phyloP scores from a whole-genome alignment of 139 green algal genomes.

The Micromonas commoda region DNA sequence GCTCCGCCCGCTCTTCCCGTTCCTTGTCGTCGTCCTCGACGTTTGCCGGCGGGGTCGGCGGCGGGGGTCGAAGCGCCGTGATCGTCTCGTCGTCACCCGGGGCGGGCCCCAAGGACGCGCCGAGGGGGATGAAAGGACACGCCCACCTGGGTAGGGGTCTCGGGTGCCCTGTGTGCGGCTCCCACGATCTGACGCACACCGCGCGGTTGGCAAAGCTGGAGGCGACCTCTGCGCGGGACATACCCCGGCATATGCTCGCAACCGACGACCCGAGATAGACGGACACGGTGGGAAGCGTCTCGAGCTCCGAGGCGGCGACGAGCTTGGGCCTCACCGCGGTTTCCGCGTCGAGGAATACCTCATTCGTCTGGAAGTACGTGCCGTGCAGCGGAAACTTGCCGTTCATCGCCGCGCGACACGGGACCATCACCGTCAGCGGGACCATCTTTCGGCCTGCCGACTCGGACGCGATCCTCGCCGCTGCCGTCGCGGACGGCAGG shows the following conservation, averaged over 20 bases:
- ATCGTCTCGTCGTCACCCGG: neutral
- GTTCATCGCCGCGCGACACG: constrained; percentile 42
- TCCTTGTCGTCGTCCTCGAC: neutral
- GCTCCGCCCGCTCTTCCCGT: neutral
- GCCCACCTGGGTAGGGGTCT: constrained; percentile 2
- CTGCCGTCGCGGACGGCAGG: neutral
- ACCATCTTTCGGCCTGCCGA: neutral
- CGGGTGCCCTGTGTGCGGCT: constrained; percentile 38
- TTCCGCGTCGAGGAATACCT: constrained; percentile 20
- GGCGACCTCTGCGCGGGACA: constrained; percentile 48
- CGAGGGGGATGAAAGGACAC: constrained; percentile 13
- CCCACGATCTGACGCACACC: constrained; percentile 50
- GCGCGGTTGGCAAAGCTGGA: constrained; percentile 38
- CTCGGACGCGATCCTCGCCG: neutral
- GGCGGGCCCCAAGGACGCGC: too few relatives aligned
- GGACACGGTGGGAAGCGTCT: neutral
- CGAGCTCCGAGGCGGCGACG: neutral
- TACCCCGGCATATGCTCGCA: constrained; percentile 50
- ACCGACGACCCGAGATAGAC: constrained; percentile 51
- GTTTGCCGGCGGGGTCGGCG: neutral
- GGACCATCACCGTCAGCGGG: constrained; percentile 10
- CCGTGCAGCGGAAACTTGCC: constrained; percentile 71
- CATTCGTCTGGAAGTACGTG: constrained; percentile 71
- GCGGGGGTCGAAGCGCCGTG: too few relatives aligned
- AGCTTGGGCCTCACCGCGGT: neutral